Conservation (phyloP, 2,329 filamentous ascomycete genomes). For the Fusarium vanettenii region DNA sequence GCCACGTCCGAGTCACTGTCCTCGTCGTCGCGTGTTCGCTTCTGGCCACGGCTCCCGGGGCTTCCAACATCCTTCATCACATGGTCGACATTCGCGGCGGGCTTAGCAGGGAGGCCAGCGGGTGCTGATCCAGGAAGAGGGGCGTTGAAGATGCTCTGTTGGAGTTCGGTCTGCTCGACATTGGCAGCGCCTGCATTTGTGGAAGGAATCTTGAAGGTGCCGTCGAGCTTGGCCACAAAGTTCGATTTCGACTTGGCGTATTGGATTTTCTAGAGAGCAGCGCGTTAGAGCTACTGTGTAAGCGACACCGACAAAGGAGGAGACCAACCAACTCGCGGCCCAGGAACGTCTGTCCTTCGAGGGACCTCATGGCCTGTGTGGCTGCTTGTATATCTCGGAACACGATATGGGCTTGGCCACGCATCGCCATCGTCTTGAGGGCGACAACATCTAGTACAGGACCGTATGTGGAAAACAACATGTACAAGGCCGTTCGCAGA, state of each 20-base stretch:
- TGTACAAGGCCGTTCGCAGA: constrained; percentile 87
- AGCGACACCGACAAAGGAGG: background rate
- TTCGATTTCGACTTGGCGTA: constrained; percentile 93
- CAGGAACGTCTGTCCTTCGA: constrained; percentile 88
- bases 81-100: constrained; percentile 59
- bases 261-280: constrained; percentile 77
- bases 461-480: constrained; percentile 93
- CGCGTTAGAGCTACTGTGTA: constrained; percentile 6
- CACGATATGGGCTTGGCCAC: constrained; percentile 93
- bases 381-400: constrained; percentile 92
- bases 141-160: constrained; percentile 84
- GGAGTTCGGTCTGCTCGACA: constrained; percentile 77
- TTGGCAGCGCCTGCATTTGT: constrained; percentile 62
- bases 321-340: constrained; percentile 82
- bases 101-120: constrained; percentile 60
- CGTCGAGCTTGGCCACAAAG: constrained; percentile 89
- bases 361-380: constrained; percentile 89
- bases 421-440: constrained; percentile 90
- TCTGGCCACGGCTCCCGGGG: constrained; percentile 71
- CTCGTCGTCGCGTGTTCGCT: constrained; percentile 76
- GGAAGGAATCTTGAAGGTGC: constrained; percentile 81
- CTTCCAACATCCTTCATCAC: constrained; percentile 63
- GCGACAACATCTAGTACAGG: constrained; percentile 92
- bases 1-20: constrained; percentile 75
- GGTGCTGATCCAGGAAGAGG: constrained; percentile 64